These are phyloP conservation scores for Penicillium atrosanguineum DNA, from an alignment of 495 filamentous ascomycete species.

Conservation along the genomic window DNA sequence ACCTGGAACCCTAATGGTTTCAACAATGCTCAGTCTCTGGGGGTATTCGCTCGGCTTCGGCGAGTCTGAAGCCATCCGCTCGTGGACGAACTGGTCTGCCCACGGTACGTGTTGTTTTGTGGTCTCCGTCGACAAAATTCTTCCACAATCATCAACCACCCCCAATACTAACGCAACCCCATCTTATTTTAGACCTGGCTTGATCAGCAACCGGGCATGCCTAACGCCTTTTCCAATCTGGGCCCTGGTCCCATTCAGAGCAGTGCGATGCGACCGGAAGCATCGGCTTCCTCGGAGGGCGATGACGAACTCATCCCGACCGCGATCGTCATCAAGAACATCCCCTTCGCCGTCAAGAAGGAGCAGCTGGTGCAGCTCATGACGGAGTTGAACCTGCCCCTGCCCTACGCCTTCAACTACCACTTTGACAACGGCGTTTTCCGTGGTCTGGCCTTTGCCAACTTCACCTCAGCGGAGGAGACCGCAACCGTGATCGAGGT, in stretches of 20 bases:
- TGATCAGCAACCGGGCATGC: conserved; percentile 55
- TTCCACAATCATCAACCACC: neutral
- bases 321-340: conserved; percentile 99
- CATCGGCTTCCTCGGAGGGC: conserved; percentile 51
- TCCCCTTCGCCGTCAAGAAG: conserved; percentile 97
- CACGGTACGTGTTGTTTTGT: conserved; percentile 45
- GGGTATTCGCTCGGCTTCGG: conserved; percentile 52
- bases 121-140: neutral
- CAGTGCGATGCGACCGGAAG: conserved; percentile 50
- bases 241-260: conserved; percentile 51
- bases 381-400: conserved; percentile 84
- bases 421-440: conserved; percentile 99
- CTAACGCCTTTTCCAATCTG: conserved; percentile 51
- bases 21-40: conserved; percentile 51
- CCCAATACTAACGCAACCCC: conserved; percentile 1
- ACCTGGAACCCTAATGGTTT: conserved; percentile 64
- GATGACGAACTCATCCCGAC: conserved; percentile 94
- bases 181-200: conserved; percentile 52
- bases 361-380: conserved; percentile 89
- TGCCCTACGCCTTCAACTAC: conserved; percentile 99
- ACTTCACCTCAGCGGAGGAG: conserved; percentile 94
- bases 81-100: conserved; percentile 57
- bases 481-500: conserved; percentile 85
- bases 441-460: conserved; percentile 92
- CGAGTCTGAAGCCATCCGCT: conserved; percentile 54